Evolutionary conservation across 768 basidiomycete species (phyloP).

Genomic region (Agaricus blazei): DNA sequence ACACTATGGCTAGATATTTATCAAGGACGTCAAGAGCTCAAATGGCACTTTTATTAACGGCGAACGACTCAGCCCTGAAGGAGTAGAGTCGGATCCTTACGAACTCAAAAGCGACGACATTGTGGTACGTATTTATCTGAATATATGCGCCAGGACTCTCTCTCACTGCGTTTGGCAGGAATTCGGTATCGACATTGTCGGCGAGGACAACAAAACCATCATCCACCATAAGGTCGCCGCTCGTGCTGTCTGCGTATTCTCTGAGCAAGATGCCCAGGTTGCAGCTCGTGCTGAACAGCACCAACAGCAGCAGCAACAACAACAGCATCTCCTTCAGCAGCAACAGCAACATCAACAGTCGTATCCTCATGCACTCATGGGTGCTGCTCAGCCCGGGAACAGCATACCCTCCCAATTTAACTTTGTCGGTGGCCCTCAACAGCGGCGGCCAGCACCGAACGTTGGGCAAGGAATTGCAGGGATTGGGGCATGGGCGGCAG

Average conservation of each 20-base stretch:
- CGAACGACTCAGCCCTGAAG: slow-evolving; percentile 85
- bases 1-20: slow-evolving; percentile 70
- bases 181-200: slow-evolving; percentile 99
- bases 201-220: slow-evolving; percentile 96
- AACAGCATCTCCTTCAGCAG: slow-evolving; percentile 26
- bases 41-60: slow-evolving; percentile 99
- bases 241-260: slow-evolving; percentile 84
- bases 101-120: slow-evolving; percentile 95
- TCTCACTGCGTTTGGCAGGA: slow-evolving; percentile 47
- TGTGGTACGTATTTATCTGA: slow-evolving; percentile 56
- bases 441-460: slow-evolving; percentile 42
- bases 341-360: slow-evolving; percentile 12
- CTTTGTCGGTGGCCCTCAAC: slow-evolving; percentile 26
- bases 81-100: slow-evolving; percentile 86
- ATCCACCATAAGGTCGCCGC: slow-evolving; percentile 99
- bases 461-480: slow-evolving; percentile 35
- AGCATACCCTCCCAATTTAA: slow-evolving; percentile 14
- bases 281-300: slow-evolving; percentile 69
- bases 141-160: slow-evolving; percentile 8
- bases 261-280: slow-evolving; percentile 76
- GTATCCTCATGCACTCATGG: slow-evolving; percentile 10
- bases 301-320: slow-evolving; percentile 46
- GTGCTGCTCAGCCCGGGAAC: slow-evolving; percentile 9
- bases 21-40: slow-evolving; percentile 97
- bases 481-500: slow-evolving; percentile 77